Base-by-base conservation (phyloP, 2,329 filamentous ascomycete species). In the Dichotomopilus funicola region DNA sequence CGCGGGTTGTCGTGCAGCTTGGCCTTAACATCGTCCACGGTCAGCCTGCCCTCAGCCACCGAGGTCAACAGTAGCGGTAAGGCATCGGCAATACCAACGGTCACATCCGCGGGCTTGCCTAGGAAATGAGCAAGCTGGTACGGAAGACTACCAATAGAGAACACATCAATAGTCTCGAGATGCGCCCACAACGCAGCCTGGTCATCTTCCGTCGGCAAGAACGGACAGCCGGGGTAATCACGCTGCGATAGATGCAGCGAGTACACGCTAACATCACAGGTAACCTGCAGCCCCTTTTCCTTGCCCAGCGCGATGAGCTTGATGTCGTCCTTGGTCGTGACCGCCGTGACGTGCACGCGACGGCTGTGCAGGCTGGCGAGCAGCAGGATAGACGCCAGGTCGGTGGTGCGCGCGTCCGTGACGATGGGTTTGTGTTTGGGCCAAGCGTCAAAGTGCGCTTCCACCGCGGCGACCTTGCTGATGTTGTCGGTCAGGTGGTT, bases 241-340 rank as follows among this genome's bases (percentile, higher is more conserved):
- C 82, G 75, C 64, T 83, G 85, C 4, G 85, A 85, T 31, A 91
- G 76, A 75, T 90, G 91, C 43, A 91, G 77, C 13, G 85, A 82
- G 75, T 89, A 91, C 64, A 91, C 79, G n/a, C 85, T 87, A 44
- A 91, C 87, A 68, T 91, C 88, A 70, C 88, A 91, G 27, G 88
- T 91, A 45, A 91, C 87, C 69, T 86, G 86, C 56, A 91, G 75
- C n/a, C 87, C 87, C 75, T 91, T 91, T 66, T 83, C 78, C 73
- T 91, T 91, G 74, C 86, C 85, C 35, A 91, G 78, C 6, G 87
- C 82, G 65, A 91, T 89, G 51, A 91, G 75, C 59, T 77, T 81
- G 65, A 91, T 90, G 63, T 91, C 88, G 61, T 91, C 88, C 74
- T 86, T 88, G 59, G 83, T 87, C n/a, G 86, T 89, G 40, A 91